These are phyloP conservation scores for Pezicula rhizophila DNA, from an alignment of 2,329 filamentous ascomycete genomes.

Conservation along the genomic window DNA sequence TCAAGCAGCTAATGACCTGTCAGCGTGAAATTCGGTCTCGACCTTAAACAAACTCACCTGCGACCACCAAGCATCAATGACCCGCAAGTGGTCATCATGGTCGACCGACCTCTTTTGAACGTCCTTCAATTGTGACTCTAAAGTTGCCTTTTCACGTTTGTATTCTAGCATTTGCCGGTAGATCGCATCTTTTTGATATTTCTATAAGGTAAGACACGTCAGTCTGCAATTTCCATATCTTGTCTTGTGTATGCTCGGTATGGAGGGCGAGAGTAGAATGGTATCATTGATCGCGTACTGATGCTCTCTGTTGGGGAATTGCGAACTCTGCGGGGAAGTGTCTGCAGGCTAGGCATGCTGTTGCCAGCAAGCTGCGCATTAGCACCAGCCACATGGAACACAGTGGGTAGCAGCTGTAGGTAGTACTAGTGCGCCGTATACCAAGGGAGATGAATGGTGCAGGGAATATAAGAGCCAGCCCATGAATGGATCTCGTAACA, in stretches of 20 bases:
- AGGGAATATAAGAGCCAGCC: neutral
- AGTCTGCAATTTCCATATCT: constrained; percentile 33
- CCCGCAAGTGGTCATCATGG: constrained; percentile 87
- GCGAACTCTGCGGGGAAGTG: constrained; percentile 2
- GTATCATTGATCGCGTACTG: constrained; percentile 10
- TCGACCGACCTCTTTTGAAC: constrained; percentile 70
- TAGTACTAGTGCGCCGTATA: constrained; percentile 15
- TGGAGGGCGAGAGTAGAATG: constrained; percentile 15
- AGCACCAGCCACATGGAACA: constrained; percentile 30
- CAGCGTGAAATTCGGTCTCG: constrained; percentile 7
- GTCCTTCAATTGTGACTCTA: constrained; percentile 77
- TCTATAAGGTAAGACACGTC: constrained; percentile 43
- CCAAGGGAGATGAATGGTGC: constrained; percentile 2
- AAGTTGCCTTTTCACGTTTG: constrained; percentile 77
- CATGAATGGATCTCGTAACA: constrained; percentile 24
- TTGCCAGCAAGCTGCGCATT: constrained; percentile 39
- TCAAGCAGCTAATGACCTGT: constrained; percentile 47
- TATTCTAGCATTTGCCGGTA: constrained; percentile 97
- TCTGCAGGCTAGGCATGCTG: constrained; percentile 35
- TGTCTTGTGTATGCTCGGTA: constrained; percentile 20
- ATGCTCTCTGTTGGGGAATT: neutral
- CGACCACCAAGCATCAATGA: constrained; percentile 89
- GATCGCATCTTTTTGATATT: constrained; percentile 93
- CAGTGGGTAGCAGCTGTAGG: constrained; percentile 13
- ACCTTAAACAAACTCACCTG: constrained; percentile 55